A percentile compares a stretch with the other conserved stretches of the same genome.
phyloP scores from a whole-genome alignment of 2,329 filamentous ascomycete species.

The Hyphodiscus sp. region DNA sequence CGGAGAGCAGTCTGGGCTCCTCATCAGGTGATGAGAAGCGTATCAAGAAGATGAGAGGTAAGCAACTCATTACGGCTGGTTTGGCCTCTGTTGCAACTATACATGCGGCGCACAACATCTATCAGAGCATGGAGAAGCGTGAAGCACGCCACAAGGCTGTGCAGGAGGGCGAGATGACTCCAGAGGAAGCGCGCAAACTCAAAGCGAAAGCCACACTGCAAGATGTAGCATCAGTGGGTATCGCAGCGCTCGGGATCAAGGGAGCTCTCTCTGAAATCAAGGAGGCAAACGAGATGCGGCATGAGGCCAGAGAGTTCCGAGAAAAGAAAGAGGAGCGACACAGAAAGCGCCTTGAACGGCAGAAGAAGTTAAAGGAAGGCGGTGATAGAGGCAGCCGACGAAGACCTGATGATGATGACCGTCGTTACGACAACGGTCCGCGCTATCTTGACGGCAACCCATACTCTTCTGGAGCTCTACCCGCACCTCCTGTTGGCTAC shows the following conservation, averaged over 20 bases:
- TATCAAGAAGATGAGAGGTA: constrained; percentile 58
- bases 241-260: constrained; percentile 62
- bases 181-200: constrained; percentile 54
- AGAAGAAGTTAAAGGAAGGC: constrained; percentile 32
- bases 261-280: constrained; percentile 59
- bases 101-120: constrained; percentile 60
- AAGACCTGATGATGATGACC: constrained; percentile 12
- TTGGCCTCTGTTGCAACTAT: constrained; percentile 63
- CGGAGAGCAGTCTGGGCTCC: constrained; percentile 43
- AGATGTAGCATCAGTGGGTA: constrained; percentile 59
- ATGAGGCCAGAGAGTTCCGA: constrained; percentile 48
- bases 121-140: constrained; percentile 56
- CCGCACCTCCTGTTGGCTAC: constrained; percentile 29
- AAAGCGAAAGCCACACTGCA: constrained; percentile 57
- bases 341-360: constrained; percentile 39
- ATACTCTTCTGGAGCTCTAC: constrained; percentile 31
- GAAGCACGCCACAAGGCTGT: constrained; percentile 53
- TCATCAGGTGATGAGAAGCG: constrained; percentile 57
- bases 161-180: constrained; percentile 55
- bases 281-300: constrained; percentile 56
- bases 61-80: constrained; percentile 59
- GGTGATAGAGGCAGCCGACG: constrained; percentile 9
- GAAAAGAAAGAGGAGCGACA: constrained; percentile 38
- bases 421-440: constrained; percentile 31
- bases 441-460: constrained; percentile 40